A percentile compares a stretch with the other conserved stretches of the same genome.
Evolutionary conservation across 768 basidiomycete species (phyloP).

Genomic region (Russula sp.): DNA sequence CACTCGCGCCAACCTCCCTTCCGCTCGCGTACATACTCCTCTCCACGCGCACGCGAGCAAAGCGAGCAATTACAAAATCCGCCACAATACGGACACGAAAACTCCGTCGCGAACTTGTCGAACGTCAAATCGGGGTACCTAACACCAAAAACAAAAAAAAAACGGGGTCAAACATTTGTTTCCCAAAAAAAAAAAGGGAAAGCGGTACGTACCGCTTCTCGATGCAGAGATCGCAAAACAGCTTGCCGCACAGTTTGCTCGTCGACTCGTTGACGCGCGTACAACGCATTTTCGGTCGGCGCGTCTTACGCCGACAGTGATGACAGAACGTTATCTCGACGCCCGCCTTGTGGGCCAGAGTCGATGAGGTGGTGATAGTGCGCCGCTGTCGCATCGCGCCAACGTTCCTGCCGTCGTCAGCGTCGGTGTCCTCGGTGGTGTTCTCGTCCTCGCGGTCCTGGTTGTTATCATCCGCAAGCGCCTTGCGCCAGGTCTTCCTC

Average conservation of each 20-base stretch:
- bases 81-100: slow-evolving; percentile 40
- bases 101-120: slow-evolving; percentile 24
- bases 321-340: slow-evolving; percentile 14
- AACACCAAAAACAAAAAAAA: background rate
- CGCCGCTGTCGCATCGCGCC: no score
- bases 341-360: no score
- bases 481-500: slow-evolving; percentile 11
- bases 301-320: slow-evolving; percentile 13
- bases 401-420: background rate
- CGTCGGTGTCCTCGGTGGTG: background rate
- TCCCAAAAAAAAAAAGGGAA: background rate
- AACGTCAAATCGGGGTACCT: slow-evolving; percentile 38
- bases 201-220: slow-evolving; percentile 12
- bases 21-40: slow-evolving; percentile 35
- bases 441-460: no score
- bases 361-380: no score
- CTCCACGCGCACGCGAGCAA: slow-evolving; percentile 41
- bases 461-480: background rate
- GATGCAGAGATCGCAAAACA: slow-evolving; percentile 16
- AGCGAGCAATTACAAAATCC: slow-evolving; percentile 42
- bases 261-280: background rate
- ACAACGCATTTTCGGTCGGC: slow-evolving; percentile 13
- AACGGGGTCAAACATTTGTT: background rate
- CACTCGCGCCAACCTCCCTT: slow-evolving; percentile 20
- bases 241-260: background rate